Evolutionary conservation across 371 early-diverging fungal genomes (phyloP), one percentile per base, ranked within the genome.

Genomic region (Lichtheimia ornata): DNA sequence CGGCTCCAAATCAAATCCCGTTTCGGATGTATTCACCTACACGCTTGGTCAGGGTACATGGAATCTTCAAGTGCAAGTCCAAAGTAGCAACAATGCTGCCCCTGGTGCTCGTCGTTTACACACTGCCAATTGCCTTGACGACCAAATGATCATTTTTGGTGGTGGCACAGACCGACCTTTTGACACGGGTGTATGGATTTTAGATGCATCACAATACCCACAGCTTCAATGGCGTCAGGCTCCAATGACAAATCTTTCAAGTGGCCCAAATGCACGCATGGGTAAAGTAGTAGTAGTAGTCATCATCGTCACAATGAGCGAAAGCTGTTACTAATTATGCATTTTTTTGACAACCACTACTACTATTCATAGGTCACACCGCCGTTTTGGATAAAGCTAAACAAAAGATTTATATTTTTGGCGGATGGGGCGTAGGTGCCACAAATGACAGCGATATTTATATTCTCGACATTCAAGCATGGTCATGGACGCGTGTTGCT

Each of bases 101-200:
- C 81, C 81, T 12, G 77, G 76, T 15, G 69, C 75, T 47, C 71
- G 81, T 53, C 58, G 76, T 44, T 28, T 77, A 18, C 81, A 77
- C 35, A 75, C 81, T 1, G 73, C 81, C 4, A 75, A 67, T 24
- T 80, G 81, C 55, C 17, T 80, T 15, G 61, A 77, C 35, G 69
- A 77, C 35, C 60, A 58, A 20, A 77, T 77, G 72, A 53, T 80
- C 30, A 64, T 80, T 14, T 80, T 66, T 53, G 81, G 81, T 18
- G 81, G 81, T 15, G 81, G 81, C 17, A 76, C 76, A 1, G 71
- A 53, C 12, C 69, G 68, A 22, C 74, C 81, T 1, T 63, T 62
- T 35, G 81, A 81, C 56, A 65, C 70, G 0, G 74, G 73, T 63
- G 72, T 81, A 12, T 81, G 78, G 77, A 50, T 81, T 15, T 49